Evolutionary conservation across 1,139 yeast species (phyloP), one percentile per base, ranked within the genome.

Genomic region (Suhomyces kunorum): DNA sequence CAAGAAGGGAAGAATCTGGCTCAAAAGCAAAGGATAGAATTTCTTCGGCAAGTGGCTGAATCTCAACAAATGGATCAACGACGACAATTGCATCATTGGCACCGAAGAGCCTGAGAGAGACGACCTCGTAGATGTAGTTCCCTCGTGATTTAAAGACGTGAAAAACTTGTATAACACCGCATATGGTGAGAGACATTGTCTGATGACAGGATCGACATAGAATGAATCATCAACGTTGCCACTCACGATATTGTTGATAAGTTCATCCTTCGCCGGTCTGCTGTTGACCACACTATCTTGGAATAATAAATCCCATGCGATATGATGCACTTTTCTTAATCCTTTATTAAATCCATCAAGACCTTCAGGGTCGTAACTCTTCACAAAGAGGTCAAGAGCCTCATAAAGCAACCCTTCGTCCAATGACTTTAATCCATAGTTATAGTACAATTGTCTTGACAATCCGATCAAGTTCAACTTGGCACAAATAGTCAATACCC

Each of bases 171-270:
- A 69, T 34, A 85, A 63, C 0, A 84, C 83, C 0, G 87, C 90
- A 55, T 83, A 83, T 20, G 94, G 94, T 0, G 92, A 68, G 36
- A 85, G 61, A 32, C 85, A 75, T 58, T 84, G 89, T 48, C 80
- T 76, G 45, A 85, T 74, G 1, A 78, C 68, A 1, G 86, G 80
- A 25, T 83, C 75, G 5, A 75, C 55, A 6, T 63, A 63, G 31
- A 76, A 61, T 5, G 55, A 47, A 6, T 56, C 53, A 33, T 59
- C 65, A 1, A 66, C 64, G n/a, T 62, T 49, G 34, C 69, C 71
- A 33, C 63, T 61, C n/a, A 80, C 74, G 28, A 79, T 67, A 35
- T 78, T 71, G 49, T 77, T 77, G 22, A 82, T 71, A 28, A 80
- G 63, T 25, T 71, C 73, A 53, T 82, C 87, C 22, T 77, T 67